Evolutionary conservation across 2,329 filamentous ascomycete species (phyloP), one percentile per base, ranked within the genome.

Genomic region (Cryphonectria radicalis): DNA sequence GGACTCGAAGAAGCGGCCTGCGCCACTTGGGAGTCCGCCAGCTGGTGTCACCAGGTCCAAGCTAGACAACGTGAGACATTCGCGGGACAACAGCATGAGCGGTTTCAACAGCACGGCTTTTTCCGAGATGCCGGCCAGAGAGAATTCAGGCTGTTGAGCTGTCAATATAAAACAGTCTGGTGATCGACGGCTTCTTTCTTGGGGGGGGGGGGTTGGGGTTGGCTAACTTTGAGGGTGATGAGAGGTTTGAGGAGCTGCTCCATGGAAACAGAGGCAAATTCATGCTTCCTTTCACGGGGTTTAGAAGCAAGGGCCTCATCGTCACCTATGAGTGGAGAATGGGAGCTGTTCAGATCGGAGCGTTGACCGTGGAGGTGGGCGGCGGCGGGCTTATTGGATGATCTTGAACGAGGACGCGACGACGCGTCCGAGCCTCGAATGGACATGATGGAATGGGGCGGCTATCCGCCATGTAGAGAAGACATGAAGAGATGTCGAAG

Each of bases 61-160:
- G 74, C 79, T 87, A 1, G 89, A 88, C n/a, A 92, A 81, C 7
- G 87, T 82, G 6, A 92, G 82, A 72, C 86, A 81, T 74, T 90
- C 84, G 75, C 91, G 87, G 40, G 88, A 86, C 4, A 93, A 80
- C 37, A 92, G 81, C 84, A 91, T 88, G 66, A 91, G 78, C 3
- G 89, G 89, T 66, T 88, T 85, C 66, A 91, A 81, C 35, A 84
- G 84, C 71, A 86, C 85, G 66, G 89, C 87, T 75, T 86, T 87
- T 35, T 55, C 59, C n/a, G 71, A 63, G n/a, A 11, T n/a, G 7
- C 55, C 64, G 43, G 63, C 63, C 14, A 71, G 66, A 35, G 50
- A 67, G 63, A 73, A 71, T 63, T 73, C 69, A 60, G 72, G 72
- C 72, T 73, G 59, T 11, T 22, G 37, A 59, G 5, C 50, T 64